Evolutionary conservation across 2,329 filamentous ascomycete species (phyloP).

Genomic region (Cephalotrichum gorgonifer): DNA sequence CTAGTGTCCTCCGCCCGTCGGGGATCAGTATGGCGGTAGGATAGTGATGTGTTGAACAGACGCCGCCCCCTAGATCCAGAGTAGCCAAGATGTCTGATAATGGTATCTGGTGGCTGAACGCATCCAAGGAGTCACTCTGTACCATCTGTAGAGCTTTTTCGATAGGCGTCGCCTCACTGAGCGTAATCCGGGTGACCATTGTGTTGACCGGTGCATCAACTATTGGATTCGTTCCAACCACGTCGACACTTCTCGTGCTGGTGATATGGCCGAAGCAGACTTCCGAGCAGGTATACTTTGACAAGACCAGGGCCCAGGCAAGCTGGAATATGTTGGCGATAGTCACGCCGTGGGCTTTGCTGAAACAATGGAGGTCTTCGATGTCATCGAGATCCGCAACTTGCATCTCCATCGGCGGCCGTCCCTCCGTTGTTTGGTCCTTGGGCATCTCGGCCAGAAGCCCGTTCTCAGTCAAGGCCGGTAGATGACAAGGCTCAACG

Average conservation of each 20-base stretch:
- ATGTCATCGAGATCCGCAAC: constrained; percentile 8
- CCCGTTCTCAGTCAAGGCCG: background rate
- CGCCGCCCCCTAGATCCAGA: background rate
- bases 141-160: background rate
- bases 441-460: background rate
- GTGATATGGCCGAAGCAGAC: background rate
- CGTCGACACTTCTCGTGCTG: background rate
- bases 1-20: background rate
- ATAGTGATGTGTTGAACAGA: background rate
- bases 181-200: background rate
- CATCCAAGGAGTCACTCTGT: background rate
- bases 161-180: background rate
- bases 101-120: background rate
- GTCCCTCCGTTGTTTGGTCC: background rate
- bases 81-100: background rate
- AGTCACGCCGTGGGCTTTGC: constrained; percentile 29
- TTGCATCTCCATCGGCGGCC: constrained; percentile 10
- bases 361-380: constrained; percentile 19
- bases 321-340: constrained; percentile 38
- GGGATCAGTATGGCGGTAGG: background rate
- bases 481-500: constrained; percentile 3
- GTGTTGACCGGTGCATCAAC: background rate
- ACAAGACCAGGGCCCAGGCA: constrained; percentile 39
- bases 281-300: background rate
- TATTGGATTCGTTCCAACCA: background rate